Evolutionary conservation across 2,329 filamentous ascomycete species (phyloP).

Genomic region (Trichophyton schoenleinii): DNA sequence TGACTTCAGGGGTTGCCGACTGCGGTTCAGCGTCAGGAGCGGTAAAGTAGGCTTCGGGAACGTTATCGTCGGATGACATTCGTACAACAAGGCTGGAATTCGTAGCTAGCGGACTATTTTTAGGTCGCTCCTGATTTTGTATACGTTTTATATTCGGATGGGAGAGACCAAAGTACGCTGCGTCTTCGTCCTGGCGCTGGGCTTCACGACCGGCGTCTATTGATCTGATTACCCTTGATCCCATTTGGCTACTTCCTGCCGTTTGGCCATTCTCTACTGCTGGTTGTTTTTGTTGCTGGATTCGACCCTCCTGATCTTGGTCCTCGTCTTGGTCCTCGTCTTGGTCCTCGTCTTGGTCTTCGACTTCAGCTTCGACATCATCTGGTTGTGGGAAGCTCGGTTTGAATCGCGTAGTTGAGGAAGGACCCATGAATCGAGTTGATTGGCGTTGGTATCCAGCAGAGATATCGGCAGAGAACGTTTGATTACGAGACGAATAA

Average conservation of each 20-base stretch:
- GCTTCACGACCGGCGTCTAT: slow-evolving; percentile 9
- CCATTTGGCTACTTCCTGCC: neutral
- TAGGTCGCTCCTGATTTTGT: neutral
- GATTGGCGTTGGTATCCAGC: slow-evolving; percentile 25
- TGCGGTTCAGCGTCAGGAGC: slow-evolving; percentile 2
- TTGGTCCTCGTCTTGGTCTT: slow-evolving; percentile 11
- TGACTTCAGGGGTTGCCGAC: neutral
- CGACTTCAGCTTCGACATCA: slow-evolving; percentile 18
- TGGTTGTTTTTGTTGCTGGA: neutral
- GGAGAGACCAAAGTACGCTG: neutral
- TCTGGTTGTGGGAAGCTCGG: slow-evolving; percentile 25
- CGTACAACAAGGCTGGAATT: slow-evolving; percentile 1
- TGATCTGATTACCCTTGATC: slow-evolving; percentile 8
- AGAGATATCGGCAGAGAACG: slow-evolving; percentile 40
- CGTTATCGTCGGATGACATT: slow-evolving; percentile 6
- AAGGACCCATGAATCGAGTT: slow-evolving; percentile 20
- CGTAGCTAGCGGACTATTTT: neutral
- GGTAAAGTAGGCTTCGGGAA: slow-evolving; percentile 9
- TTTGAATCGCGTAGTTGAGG: slow-evolving; percentile 17
- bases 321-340: slow-evolving; percentile 12
- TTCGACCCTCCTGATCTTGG: slow-evolving; percentile 6
- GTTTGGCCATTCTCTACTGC: neutral
- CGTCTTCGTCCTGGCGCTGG: neutral
- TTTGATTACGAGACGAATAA: slow-evolving; percentile 37
- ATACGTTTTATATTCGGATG: neutral